phyloP scores from a whole-genome alignment of 2,329 filamentous ascomycete genomes.

The Stagonosporopsis chrysanthemi region DNA sequence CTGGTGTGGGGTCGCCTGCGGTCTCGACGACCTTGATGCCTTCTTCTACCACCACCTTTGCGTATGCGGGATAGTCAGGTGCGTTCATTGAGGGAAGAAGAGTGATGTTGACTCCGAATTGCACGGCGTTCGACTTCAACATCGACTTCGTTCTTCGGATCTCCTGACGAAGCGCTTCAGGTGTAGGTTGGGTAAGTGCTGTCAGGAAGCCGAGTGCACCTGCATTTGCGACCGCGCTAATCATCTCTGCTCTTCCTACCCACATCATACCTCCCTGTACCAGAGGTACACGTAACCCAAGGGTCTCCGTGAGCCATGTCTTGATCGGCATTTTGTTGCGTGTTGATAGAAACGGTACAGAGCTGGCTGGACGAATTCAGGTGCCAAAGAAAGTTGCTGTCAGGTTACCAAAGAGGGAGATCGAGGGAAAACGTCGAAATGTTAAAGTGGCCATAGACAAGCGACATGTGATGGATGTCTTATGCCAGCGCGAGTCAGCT shows the following conservation, averaged over 20 bases:
- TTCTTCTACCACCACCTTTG: conserved; percentile 34
- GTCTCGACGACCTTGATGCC: conserved; percentile 40
- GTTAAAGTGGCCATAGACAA: not conserved
- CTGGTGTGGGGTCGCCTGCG: conserved; percentile 36
- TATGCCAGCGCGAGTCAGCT: conserved; percentile 18
- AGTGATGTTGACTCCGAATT: conserved; percentile 46
- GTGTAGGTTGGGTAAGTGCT: conserved; percentile 49
- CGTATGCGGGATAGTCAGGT: conserved; percentile 40
- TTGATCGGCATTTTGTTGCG: conserved; percentile 35
- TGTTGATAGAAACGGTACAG: not conserved
- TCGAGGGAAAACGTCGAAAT: not conserved
- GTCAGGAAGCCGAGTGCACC: conserved; percentile 62
- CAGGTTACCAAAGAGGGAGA: not conserved
- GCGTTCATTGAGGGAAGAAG: conserved; percentile 37
- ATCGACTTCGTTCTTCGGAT: conserved; percentile 32
- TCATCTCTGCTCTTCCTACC: conserved; percentile 63
- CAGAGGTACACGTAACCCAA: conserved; percentile 34
- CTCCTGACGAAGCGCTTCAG: conserved; percentile 35
- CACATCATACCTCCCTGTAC: conserved; percentile 59
- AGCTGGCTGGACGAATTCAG: not conserved
- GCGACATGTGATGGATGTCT: conserved; percentile 12
- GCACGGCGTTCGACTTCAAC: conserved; percentile 49
- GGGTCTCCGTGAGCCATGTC: conserved; percentile 37
- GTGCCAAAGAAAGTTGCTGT: not conserved
- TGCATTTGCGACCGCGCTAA: conserved; percentile 62